These are phyloP conservation scores for Vitis riparia DNA, from an alignment of 164 flowering plant genomes.

Conservation along the genomic window DNA sequence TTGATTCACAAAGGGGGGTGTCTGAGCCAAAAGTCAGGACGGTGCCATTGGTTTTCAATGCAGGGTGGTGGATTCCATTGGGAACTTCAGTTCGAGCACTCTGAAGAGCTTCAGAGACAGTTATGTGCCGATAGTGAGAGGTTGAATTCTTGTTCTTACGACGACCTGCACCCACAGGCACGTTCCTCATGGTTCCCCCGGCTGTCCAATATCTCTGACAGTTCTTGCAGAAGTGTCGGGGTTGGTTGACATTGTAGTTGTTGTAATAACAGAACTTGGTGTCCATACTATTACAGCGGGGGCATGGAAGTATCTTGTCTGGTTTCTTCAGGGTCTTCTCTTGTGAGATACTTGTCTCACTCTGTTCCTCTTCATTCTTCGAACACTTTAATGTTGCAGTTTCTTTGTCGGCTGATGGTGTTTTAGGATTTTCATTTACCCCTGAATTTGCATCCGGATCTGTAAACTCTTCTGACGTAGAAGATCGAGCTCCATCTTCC, in stretches of 20 bases:
- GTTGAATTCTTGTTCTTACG: slow-evolving; percentile 52
- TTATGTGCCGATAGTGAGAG: slow-evolving; percentile 41
- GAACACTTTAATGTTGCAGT: slow-evolving; percentile 13
- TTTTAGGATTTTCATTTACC: slow-evolving; percentile 26
- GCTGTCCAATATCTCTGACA: slow-evolving; percentile 86
- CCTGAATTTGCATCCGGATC: slow-evolving; percentile 24
- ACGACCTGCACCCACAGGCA: slow-evolving; percentile 75
- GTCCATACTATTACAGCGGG: slow-evolving; percentile 73
- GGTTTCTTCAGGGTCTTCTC: slow-evolving; percentile 55
- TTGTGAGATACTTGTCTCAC: slow-evolving; percentile 32
- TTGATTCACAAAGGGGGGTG: slow-evolving; percentile 50
- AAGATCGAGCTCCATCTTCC: slow-evolving; percentile 12
- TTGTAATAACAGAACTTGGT: slow-evolving; percentile 77
- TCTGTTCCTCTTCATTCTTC: slow-evolving; percentile 34
- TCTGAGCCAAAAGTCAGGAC: slow-evolving; percentile 49
- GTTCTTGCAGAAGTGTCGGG: slow-evolving; percentile 68
- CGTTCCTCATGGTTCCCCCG: slow-evolving; percentile 76
- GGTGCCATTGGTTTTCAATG: slow-evolving; percentile 28
- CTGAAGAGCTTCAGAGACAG: slow-evolving; percentile 34
- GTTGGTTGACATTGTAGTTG: slow-evolving; percentile 73
- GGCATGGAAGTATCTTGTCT: slow-evolving; percentile 60
- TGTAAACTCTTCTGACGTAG: slow-evolving; percentile 12
- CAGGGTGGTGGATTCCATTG: slow-evolving; percentile 27
- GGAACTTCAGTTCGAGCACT: slow-evolving; percentile 27
- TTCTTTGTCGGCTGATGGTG: slow-evolving; percentile 30